Evolutionary conservation across 192 early-diverging fungal species (phyloP).

Genomic region (Entomortierella lignicola): DNA sequence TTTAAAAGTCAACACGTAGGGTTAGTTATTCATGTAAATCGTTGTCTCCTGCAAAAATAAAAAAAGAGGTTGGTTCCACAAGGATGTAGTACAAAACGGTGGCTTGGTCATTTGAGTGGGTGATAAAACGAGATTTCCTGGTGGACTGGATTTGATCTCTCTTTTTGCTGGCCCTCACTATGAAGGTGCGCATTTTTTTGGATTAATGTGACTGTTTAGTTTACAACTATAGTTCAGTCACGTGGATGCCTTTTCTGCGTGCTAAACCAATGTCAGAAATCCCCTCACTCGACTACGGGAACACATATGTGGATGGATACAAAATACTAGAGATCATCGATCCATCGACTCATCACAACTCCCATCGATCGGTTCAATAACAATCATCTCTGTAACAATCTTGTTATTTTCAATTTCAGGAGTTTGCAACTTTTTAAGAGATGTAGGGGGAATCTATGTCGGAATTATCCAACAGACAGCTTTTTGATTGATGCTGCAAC

Average conservation of each 20-base stretch:
- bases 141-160: background rate
- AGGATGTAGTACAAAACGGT: background rate
- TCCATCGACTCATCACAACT: slow-evolving; percentile 9
- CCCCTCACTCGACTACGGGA: too few relatives aligned
- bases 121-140: background rate
- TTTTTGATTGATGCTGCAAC: background rate
- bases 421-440: background rate
- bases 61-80: too few relatives aligned
- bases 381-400: background rate
- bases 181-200: slow-evolving; percentile 42
- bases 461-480: background rate
- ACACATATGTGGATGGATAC: too few relatives aligned
- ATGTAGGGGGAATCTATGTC: background rate
- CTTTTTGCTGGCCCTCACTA: slow-evolving; percentile 41
- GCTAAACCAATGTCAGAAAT: slow-evolving; percentile 16
- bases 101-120: background rate
- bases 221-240: slow-evolving; percentile 11
- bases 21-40: too few relatives aligned
- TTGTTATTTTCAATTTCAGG: background rate
- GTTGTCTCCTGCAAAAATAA: too few relatives aligned
- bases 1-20: too few relatives aligned
- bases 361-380: background rate
- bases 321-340: slow-evolving; percentile 10
- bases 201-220: background rate
- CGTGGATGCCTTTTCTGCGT: slow-evolving; percentile 5